Percentiles rank a stretch among this genome's conserved stretches.
phyloP scores from a whole-genome alignment of 2,329 filamentous ascomycete genomes.

The Gliomastix tumulicola region DNA sequence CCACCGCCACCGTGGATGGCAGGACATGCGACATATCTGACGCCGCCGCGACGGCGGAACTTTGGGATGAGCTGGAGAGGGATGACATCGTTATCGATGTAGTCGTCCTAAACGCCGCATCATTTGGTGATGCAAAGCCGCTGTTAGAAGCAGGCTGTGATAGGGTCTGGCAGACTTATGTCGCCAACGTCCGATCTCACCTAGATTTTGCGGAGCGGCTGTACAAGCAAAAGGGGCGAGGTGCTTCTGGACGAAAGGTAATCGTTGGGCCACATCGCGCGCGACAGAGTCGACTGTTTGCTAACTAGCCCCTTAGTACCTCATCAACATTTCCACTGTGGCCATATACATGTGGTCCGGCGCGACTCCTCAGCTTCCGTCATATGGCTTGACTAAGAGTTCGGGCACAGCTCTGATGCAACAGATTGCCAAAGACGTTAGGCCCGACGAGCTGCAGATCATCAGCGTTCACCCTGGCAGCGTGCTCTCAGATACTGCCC shows the following conservation, averaged over 20 bases:
- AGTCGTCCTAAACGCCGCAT: constrained; percentile 10
- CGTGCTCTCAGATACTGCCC: constrained; percentile 14
- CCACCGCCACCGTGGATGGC: constrained; percentile 10
- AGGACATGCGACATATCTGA: constrained; percentile 12
- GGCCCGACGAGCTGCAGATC: constrained; percentile 6
- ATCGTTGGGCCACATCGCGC: neutral
- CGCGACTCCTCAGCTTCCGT: constrained; percentile 6
- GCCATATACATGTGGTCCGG: neutral
- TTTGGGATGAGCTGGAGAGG: constrained; percentile 17
- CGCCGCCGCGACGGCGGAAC: constrained; percentile 6
- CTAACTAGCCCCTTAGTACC: constrained; percentile 5
- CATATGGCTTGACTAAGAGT: constrained; percentile 24
- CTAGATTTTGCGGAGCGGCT: neutral
- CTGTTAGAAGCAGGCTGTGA: constrained; percentile 2
- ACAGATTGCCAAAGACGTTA: constrained; percentile 19
- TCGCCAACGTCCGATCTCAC: neutral
- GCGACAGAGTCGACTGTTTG: too few species aligned
- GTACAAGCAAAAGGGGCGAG: neutral
- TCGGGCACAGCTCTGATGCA: constrained; percentile 21
- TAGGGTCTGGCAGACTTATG: neutral
- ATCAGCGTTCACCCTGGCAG: constrained; percentile 8
- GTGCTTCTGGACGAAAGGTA: neutral
- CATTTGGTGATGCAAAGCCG: constrained; percentile 2
- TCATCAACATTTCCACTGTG: constrained; percentile 2
- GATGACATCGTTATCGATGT: constrained; percentile 11